These are phyloP conservation scores for Hymenoscyphus fraxineus DNA, from an alignment of 2,329 filamentous ascomycete genomes.

Conservation along the genomic window DNA sequence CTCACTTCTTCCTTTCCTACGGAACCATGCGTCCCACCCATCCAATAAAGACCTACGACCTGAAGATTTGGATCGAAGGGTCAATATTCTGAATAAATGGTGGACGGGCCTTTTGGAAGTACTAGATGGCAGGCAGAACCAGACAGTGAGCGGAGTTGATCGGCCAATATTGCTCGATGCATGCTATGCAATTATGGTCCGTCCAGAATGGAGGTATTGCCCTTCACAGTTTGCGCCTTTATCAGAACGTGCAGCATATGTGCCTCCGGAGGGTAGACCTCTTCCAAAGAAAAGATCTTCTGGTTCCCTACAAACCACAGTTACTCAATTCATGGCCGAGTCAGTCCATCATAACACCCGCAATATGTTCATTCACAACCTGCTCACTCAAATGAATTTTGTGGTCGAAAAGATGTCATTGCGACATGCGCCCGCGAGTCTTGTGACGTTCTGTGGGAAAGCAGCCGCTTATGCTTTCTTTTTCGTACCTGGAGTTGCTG, in stretches of 20 bases:
- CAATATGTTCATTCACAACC: constrained; percentile 66
- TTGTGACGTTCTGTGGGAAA: constrained; percentile 69
- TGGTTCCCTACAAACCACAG: constrained; percentile 53
- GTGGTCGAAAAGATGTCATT: constrained; percentile 72
- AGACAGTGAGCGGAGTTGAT: constrained; percentile 67
- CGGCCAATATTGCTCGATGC: constrained; percentile 67
- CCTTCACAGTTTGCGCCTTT: constrained; percentile 55
- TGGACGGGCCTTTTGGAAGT: constrained; percentile 68
- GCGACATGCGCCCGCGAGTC: constrained; percentile 49
- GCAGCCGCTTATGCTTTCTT: constrained; percentile 71
- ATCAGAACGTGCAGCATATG: constrained; percentile 38
- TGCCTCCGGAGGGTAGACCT: constrained; percentile 30
- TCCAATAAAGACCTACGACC: constrained; percentile 57
- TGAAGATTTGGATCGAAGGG: constrained; percentile 65
- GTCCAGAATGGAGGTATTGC: constrained; percentile 64
- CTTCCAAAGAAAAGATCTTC: constrained; percentile 37
- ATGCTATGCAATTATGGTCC: constrained; percentile 65
- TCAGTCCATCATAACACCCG: constrained; percentile 70
- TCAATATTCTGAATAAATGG: constrained; percentile 70
- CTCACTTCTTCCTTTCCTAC: constrained; percentile 61
- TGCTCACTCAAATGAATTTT: constrained; percentile 66
- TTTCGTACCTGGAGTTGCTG: constrained; percentile 68
- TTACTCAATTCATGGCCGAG: constrained; percentile 64
- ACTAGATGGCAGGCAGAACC: constrained; percentile 64
- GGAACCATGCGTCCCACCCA: constrained; percentile 54